These are phyloP conservation scores for Meyerozyma smithsonii DNA, from an alignment of 1,139 yeast species.

Conservation along the genomic window DNA sequence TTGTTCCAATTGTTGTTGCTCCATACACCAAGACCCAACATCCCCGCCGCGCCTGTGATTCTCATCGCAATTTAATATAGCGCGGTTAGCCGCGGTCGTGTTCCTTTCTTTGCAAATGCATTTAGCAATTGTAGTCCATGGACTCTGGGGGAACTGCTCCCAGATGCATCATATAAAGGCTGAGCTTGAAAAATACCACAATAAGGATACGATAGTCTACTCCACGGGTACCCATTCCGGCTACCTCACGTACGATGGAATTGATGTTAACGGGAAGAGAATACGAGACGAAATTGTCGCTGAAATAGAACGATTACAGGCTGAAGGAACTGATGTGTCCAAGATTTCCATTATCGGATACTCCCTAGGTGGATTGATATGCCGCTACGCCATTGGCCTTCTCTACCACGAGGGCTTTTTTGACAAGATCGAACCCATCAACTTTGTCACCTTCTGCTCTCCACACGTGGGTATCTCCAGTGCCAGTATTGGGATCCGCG, in stretches of 20 bases:
- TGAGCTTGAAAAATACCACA: conserved; percentile 23
- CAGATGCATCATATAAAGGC: conserved; percentile 59
- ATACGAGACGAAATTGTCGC: conserved; percentile 62
- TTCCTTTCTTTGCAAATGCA: conserved; percentile 27
- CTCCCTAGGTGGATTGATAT: conserved; percentile 77
- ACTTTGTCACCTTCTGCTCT: conserved; percentile 70
- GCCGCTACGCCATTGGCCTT: conserved; percentile 73
- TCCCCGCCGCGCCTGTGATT: conserved; percentile 1
- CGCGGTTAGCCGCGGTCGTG: not conserved
- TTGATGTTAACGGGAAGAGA: conserved; percentile 77
- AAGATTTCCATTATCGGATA: conserved; percentile 73
- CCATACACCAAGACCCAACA: not conserved
- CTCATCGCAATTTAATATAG: not conserved
- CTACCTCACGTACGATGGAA: conserved; percentile 78
- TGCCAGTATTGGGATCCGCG: conserved; percentile 38
- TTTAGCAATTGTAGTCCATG: conserved; percentile 71
- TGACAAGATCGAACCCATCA: conserved; percentile 43
- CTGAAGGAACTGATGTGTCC: conserved; percentile 27
- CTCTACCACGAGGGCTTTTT: conserved; percentile 53
- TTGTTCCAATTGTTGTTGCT: not conserved
- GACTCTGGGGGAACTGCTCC: conserved; percentile 75
- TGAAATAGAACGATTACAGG: conserved; percentile 35
- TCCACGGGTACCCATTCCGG: conserved; percentile 60
- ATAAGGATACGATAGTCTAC: conserved; percentile 44
- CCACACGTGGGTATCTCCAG: conserved; percentile 80